These are phyloP conservation scores for Flaveria robusta DNA, from an alignment of 129 eudicot genomes.

Conservation along the genomic window DNA sequence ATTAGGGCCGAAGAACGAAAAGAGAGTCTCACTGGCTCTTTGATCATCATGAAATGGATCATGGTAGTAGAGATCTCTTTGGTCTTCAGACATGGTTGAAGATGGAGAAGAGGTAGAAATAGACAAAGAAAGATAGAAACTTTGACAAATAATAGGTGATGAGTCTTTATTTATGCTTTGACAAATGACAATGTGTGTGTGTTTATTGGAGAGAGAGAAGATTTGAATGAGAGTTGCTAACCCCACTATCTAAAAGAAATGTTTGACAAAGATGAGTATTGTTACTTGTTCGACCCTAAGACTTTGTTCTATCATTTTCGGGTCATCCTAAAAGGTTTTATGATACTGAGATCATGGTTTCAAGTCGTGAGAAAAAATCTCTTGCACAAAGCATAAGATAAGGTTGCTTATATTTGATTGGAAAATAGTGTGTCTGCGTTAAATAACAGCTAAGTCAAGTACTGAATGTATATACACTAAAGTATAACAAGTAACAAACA, in stretches of 20 bases:
- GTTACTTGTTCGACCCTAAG: constrained; percentile 39
- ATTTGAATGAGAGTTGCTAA: constrained; percentile 44
- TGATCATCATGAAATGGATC: constrained; percentile 54
- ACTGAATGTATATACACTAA: too few species aligned
- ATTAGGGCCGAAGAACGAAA: constrained; percentile 38
- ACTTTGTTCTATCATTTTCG: constrained; percentile 15
- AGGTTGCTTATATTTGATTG: too few species aligned
- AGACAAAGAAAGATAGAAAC: constrained; percentile 22
- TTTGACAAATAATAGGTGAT: constrained; percentile 54
- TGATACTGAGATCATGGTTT: too few species aligned
- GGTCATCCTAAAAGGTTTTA: too few species aligned
- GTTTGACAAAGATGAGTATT: constrained; percentile 59
- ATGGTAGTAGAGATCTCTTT: constrained; percentile 60
- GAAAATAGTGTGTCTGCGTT: too few species aligned
- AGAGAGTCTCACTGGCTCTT: constrained; percentile 33
- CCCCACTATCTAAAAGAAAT: constrained; percentile 58
- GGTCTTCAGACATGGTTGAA: constrained; percentile 69
- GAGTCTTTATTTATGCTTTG: constrained; percentile 77
- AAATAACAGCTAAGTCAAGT: too few species aligned
- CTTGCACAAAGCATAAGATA: too few species aligned
- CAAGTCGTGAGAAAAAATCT: too few species aligned
- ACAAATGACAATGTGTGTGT: constrained; percentile 65
- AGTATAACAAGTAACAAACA: too few species aligned
- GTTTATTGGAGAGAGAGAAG: constrained; percentile 41
- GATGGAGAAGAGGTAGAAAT: constrained; percentile 5